phyloP scores from a whole-genome alignment of 257 asterid genomes.

The Leptodermis oblonga region DNA sequence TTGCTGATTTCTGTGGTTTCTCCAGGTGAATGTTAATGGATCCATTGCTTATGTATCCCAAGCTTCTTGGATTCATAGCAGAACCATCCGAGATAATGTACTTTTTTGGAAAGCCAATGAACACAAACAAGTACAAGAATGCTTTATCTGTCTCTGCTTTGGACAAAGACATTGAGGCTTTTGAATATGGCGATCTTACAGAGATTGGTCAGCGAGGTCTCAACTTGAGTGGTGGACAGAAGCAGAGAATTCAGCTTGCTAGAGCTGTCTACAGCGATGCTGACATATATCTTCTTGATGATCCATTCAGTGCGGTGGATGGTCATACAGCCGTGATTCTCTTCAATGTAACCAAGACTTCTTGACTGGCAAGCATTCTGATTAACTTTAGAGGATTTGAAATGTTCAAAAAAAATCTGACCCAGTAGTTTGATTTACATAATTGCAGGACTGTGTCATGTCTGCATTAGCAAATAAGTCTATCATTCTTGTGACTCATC shows the following conservation, averaged over 20 bases:
- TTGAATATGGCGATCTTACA: conserved; percentile 66
- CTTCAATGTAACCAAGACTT: conserved; percentile 46
- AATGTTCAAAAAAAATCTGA: too few relatives aligned
- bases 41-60: conserved; percentile 79
- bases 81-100: conserved; percentile 65
- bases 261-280: conserved; percentile 73
- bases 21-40: conserved; percentile 55
- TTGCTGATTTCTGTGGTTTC: not conserved
- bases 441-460: conserved; percentile 66
- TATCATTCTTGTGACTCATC: conserved; percentile 68
- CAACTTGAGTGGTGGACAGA: conserved; percentile 82
- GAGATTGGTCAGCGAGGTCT: conserved; percentile 88
- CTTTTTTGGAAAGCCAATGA: conserved; percentile 70
- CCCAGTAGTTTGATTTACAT: not conserved
- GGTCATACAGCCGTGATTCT: conserved; percentile 75
- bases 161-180: conserved; percentile 63
- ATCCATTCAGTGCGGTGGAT: conserved; percentile 90
- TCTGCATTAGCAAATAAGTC: conserved; percentile 59
- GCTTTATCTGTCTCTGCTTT: conserved; percentile 55
- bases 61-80: conserved; percentile 77
- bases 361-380: not conserved
- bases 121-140: conserved; percentile 40
- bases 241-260: conserved; percentile 82
- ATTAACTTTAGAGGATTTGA: too few relatives aligned
- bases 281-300: conserved; percentile 71